These are phyloP conservation scores for Amanita rimosa DNA, from an alignment of 768 basidiomycete genomes.

Conservation along the genomic window DNA sequence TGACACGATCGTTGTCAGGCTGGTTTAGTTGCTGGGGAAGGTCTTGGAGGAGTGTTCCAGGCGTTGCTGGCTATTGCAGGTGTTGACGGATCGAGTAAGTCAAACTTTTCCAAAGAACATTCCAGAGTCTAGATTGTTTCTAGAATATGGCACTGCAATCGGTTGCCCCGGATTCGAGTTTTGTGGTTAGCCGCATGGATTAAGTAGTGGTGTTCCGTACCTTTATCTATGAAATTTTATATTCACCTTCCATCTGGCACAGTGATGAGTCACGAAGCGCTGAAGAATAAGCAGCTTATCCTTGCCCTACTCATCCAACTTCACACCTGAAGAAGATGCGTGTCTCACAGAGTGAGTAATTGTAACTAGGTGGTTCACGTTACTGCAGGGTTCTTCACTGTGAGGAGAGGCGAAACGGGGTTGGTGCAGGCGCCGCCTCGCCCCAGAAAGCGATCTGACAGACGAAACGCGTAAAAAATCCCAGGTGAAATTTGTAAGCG, in stretches of 20 bases:
- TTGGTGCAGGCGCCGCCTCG: no score
- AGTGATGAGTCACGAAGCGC: no score
- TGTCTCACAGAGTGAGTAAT: no score
- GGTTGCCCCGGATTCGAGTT: constrained; percentile 42
- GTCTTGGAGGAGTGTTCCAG: constrained; percentile 49
- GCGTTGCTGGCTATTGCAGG: constrained; percentile 41
- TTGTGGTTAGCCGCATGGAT: constrained; percentile 26
- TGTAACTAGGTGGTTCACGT: no score
- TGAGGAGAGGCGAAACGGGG: no score
- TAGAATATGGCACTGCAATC: constrained; percentile 37
- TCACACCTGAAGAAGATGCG: no score
- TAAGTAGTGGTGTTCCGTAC: neutral
- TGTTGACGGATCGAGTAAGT: constrained; percentile 37
- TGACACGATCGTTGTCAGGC: constrained; percentile 13
- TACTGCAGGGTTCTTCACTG: no score
- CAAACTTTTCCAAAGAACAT: constrained; percentile 6
- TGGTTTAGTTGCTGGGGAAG: constrained; percentile 47
- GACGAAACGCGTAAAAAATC: neutral
- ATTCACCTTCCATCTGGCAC: neutral
- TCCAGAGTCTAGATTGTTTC: neutral
- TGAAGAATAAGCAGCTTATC: no score
- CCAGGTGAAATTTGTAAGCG: neutral
- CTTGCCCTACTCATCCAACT: no score
- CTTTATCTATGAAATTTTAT: neutral
- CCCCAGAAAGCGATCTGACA: neutral